Base-by-base conservation (phyloP, 2,329 filamentous ascomycete species). In the Falciphora oryzae region DNA sequence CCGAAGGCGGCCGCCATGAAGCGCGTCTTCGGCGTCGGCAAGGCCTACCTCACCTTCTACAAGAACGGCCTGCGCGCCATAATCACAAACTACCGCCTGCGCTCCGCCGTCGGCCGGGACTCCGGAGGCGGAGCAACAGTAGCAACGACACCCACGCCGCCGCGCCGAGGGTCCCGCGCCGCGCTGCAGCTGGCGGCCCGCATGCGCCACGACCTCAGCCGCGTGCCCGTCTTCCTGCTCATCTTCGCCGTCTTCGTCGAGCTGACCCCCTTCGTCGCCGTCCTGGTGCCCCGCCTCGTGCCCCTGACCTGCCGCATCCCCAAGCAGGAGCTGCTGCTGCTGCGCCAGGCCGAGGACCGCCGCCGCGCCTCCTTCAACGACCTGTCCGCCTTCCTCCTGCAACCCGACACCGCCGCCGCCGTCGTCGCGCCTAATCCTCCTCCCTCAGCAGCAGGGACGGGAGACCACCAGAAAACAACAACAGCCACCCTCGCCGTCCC, bases 251-350 rank as follows among this genome's bases (percentile, higher is more conserved):
- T 96, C 22, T 91, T 90, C 73, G 94, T 93, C 31, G 94, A 98
- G 76, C 89, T 96, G 77, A 91, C 93, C 1, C 92, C 93, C 0
- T 73, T 98, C 7, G 77, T 96, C 7, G 89, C 96, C 1, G 79
- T 93, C 8, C 84, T 87, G 38, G 78, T 96, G 31, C 87, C 88
- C 27, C 79, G 79, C 53, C 79, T 92, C 28, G 90, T 96, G 31
- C 94, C 94, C 0, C 86, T 86, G 70, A 89, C 92, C 0, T 97
- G 94, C 75, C 85, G 92, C 14, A 90, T 97, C 65, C 94, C 94
- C 0, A 79, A 78, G 56, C 94, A 97, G 77, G 79, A 91, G 8
- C 78, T 81, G 50, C 82, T 86, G 56, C 76, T 86, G 66, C 77
- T 85, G 63, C 72, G 71, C 22, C 80, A 82, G 68, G 76, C 80